These are phyloP conservation scores for Malbranchea zuffiana DNA, from an alignment of 2,329 filamentous ascomycete genomes.

Conservation along the genomic window DNA sequence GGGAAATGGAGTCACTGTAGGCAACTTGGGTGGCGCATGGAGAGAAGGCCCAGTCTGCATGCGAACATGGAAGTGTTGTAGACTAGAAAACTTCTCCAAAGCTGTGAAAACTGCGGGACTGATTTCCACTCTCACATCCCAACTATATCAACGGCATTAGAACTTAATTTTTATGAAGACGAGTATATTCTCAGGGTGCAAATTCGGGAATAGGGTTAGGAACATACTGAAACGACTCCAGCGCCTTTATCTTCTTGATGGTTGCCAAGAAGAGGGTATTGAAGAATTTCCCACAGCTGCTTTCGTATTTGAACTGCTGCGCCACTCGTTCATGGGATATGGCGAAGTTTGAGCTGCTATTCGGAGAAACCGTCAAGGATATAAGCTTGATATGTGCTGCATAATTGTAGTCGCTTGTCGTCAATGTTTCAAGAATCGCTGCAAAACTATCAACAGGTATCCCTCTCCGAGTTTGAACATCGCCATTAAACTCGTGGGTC, in stretches of 20 bases:
- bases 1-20: slow-evolving; percentile 21
- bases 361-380: slow-evolving; percentile 45
- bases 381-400: slow-evolving; percentile 47
- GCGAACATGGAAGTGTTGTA: slow-evolving; percentile 47
- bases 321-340: slow-evolving; percentile 37
- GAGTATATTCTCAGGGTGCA: background rate
- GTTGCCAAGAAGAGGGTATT: slow-evolving; percentile 50
- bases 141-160: slow-evolving; percentile 31
- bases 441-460: slow-evolving; percentile 48
- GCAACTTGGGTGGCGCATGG: slow-evolving; percentile 41
- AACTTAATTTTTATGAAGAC: background rate
- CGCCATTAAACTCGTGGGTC: slow-evolving; percentile 44
- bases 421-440: slow-evolving; percentile 50
- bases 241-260: slow-evolving; percentile 43
- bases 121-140: slow-evolving; percentile 55
- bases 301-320: slow-evolving; percentile 44
- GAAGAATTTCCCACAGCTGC: slow-evolving; percentile 53
- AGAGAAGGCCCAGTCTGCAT: slow-evolving; percentile 49
- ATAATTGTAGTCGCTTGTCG: slow-evolving; percentile 54
- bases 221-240: slow-evolving; percentile 49
- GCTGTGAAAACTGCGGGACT: slow-evolving; percentile 48
- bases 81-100: slow-evolving; percentile 43
- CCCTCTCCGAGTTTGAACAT: no score
- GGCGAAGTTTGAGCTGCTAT: slow-evolving; percentile 38
- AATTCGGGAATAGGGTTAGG: background rate